Percentiles rank a stretch among this genome's conserved stretches.
These are phyloP conservation scores for Diaporthe batatas DNA, from an alignment of 2,329 filamentous ascomycete genomes.

Conservation along the genomic window DNA sequence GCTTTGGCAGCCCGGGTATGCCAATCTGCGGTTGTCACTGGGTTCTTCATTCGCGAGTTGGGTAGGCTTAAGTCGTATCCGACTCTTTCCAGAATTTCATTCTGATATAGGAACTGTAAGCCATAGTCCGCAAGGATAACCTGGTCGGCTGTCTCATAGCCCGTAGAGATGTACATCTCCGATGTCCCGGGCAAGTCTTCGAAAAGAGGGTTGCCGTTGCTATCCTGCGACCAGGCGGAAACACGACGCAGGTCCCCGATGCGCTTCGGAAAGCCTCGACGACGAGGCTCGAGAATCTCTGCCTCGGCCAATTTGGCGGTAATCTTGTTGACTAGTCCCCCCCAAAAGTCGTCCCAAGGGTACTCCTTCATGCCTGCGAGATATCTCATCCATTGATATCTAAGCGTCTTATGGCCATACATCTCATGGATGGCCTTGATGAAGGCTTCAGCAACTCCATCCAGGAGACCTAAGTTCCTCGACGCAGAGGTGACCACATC, in stretches of 20 bases:
- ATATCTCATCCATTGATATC: constrained; percentile 61
- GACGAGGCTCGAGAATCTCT: no score
- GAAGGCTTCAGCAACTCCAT: constrained; percentile 55
- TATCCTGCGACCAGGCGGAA: no score
- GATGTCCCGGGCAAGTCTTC: no score
- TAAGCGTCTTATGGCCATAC: constrained; percentile 53
- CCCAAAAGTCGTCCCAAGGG: constrained; percentile 49
- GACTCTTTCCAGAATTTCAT: constrained; percentile 22
- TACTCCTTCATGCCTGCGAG: constrained; percentile 51
- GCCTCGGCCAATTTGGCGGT: background rate
- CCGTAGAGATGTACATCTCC: no score
- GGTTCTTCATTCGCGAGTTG: constrained; percentile 38
- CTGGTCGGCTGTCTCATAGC: no score
- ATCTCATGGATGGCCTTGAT: constrained; percentile 55
- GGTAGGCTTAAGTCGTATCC: constrained; percentile 23
- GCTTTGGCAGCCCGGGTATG: constrained; percentile 44
- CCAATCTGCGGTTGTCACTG: constrained; percentile 41
- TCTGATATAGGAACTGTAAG: background rate
- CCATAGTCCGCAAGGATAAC: constrained; percentile 34
- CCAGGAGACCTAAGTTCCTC: constrained; percentile 54
- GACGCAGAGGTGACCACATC: constrained; percentile 54
- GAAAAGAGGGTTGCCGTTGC: no score
- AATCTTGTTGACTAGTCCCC: constrained; percentile 46
- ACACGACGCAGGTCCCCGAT: no score
- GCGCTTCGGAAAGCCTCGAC: no score